Base-by-base conservation (phyloP, 345 rosid species). In the Nasturtium officinale region DNA sequence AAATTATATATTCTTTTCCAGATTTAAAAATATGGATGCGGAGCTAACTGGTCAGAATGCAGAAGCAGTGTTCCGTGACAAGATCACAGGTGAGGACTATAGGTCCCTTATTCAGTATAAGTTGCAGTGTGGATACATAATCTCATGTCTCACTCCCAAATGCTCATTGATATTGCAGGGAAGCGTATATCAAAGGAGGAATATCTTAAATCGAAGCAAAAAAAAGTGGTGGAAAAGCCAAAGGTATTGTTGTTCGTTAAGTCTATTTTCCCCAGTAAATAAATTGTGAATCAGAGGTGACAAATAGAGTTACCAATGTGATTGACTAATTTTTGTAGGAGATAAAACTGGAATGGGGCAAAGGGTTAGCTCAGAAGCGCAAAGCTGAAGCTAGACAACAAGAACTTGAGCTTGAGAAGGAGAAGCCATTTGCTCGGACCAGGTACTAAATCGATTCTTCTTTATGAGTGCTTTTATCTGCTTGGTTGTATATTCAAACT, bases 341-440 rank as follows among this genome's bases (percentile, higher is more conserved):
- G 77, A 88, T 74, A 68, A 85, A 87, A 52, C 74, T 91, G 79
- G 97, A 94, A 83, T 94, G 97, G 98, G 96, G 98, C n/a, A 85
- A 94, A 80, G 98, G 98, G 68, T 83, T 94, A 84, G 90, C 97
- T 66, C 98, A 94, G 75, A 94, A 89, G 83, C 83, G 92, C 26
- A 92, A 89, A 80, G 90, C 88, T 42, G 97, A 94, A 79, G 88
- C 87, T 58, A 88, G 83, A 71, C 23, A 84, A 74, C 81, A 75
- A 52, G 97, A 91, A 60, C 61, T 94, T 67, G 96, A 94, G 80
- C 82, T 78, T 42, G 97, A 91, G 85, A 91, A 91, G 81, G 91
- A 86, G 17, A 89, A 83, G 80, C 97, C 96, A 17, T 94, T 94
- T 88, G 93, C 97, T 58, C 84, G 96, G 79, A 85, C 86, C 61